Percentiles rank a stretch among this genome's conserved stretches.
phyloP scores from a whole-genome alignment of 1,139 yeast genomes.

The Geotrichum bryndzae region DNA sequence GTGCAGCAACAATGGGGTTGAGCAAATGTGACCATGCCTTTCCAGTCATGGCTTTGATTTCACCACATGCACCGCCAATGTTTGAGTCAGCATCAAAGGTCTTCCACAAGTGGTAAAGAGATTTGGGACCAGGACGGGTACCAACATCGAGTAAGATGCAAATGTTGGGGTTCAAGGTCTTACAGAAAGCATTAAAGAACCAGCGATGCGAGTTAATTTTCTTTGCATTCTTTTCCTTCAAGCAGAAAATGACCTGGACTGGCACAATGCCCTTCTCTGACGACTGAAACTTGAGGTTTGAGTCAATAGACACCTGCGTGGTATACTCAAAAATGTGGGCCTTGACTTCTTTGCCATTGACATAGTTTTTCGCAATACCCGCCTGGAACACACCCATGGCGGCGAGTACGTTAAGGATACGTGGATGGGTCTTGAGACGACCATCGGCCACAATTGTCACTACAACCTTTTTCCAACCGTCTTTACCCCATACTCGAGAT shows the following conservation, averaged over 20 bases:
- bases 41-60: slow-evolving; percentile 90
- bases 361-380: slow-evolving; percentile 89
- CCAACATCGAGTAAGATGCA: slow-evolving; percentile 87
- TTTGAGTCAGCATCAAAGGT: slow-evolving; percentile 93
- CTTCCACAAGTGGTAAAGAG: slow-evolving; percentile 90
- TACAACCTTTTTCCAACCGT: slow-evolving; percentile 92
- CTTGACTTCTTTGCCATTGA: slow-evolving; percentile 80
- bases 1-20: slow-evolving; percentile 93
- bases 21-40: slow-evolving; percentile 70
- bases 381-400: slow-evolving; percentile 96
- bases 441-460: slow-evolving; percentile 91
- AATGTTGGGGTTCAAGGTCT: slow-evolving; percentile 78
- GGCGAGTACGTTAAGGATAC: slow-evolving; percentile 77
- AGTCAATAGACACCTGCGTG: slow-evolving; percentile 80
- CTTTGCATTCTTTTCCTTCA: slow-evolving; percentile 83
- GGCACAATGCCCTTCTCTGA: slow-evolving; percentile 83
- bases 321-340: slow-evolving; percentile 94
- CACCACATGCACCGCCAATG: slow-evolving; percentile 98
- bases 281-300: slow-evolving; percentile 73
- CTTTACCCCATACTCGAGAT: slow-evolving; percentile 88
- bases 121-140: slow-evolving; percentile 81
- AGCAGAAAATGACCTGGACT: slow-evolving; percentile 82
- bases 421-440: slow-evolving; percentile 73
- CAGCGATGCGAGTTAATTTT: slow-evolving; percentile 95
- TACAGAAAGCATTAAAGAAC: slow-evolving; percentile 91